A percentile compares a stretch with the other conserved stretches of the same genome.
These are phyloP conservation scores for Solanum bukasovii DNA, from an alignment of 257 asterid genomes.

Conservation along the genomic window DNA sequence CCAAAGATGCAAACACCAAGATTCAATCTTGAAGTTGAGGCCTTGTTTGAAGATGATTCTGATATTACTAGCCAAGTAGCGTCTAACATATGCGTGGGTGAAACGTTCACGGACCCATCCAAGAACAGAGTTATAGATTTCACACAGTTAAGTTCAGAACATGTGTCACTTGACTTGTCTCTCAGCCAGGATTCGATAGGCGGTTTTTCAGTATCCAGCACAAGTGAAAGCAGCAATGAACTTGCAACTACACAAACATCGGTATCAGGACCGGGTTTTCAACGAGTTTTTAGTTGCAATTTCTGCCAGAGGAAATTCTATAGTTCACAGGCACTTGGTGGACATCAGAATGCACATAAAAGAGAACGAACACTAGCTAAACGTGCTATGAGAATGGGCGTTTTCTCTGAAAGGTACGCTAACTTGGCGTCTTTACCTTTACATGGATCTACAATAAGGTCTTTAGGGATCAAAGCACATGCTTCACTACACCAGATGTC, in stretches of 20 bases:
- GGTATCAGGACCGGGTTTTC: not conserved
- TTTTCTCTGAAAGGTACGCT: slow-evolving; percentile 20
- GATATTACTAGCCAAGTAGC: slow-evolving; percentile 25
- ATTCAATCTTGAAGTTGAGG: slow-evolving; percentile 25
- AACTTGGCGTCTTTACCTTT: slow-evolving; percentile 33
- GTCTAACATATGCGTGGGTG: slow-evolving; percentile 26
- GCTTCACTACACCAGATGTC: slow-evolving; percentile 32
- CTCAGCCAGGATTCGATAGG: slow-evolving; percentile 18
- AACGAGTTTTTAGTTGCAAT: slow-evolving; percentile 35
- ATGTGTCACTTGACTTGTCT: slow-evolving; percentile 33
- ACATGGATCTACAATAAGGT: slow-evolving; percentile 42
- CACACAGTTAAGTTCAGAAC: slow-evolving; percentile 11
- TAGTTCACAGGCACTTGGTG: slow-evolving; percentile 46
- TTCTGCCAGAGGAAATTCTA: slow-evolving; percentile 31
- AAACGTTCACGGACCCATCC: slow-evolving; percentile 4
- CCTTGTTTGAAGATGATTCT: slow-evolving; percentile 19
- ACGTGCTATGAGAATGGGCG: slow-evolving; percentile 40
- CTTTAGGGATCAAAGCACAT: slow-evolving; percentile 45
- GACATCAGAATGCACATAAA: slow-evolving; percentile 43
- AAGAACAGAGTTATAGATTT: slow-evolving; percentile 6
- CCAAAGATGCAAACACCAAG: slow-evolving; percentile 24
- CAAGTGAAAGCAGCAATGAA: slow-evolving; percentile 44
- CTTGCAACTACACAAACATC: slow-evolving; percentile 10
- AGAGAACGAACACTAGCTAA: slow-evolving; percentile 32
- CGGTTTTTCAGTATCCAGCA: slow-evolving; percentile 24